phyloP scores from a whole-genome alignment of 768 basidiomycete species.

The Mycena haematopus region DNA sequence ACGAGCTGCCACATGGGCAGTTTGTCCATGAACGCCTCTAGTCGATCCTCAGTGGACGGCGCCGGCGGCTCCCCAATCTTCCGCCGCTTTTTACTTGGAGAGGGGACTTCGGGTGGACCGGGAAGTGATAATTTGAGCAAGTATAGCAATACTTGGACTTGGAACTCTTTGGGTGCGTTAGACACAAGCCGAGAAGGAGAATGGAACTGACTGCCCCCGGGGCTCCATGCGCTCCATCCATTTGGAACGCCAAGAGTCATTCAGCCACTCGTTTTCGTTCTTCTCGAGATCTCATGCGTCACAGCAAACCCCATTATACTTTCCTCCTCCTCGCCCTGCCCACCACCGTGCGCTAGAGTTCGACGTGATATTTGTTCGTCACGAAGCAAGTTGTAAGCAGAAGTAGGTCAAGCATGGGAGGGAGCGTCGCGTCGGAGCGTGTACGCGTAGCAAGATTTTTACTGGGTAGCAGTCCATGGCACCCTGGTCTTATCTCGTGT shows the following conservation, averaged over 20 bases:
- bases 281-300: slow-evolving; percentile 70
- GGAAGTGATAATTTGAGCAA: slow-evolving; percentile 70
- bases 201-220: slow-evolving; percentile 53
- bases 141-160: slow-evolving; percentile 78
- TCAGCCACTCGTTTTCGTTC: slow-evolving; percentile 48
- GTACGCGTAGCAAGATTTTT: slow-evolving; percentile 61
- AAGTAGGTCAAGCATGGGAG: slow-evolving; percentile 64
- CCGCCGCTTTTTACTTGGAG: slow-evolving; percentile 36
- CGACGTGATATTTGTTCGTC: slow-evolving; percentile 66
- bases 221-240: slow-evolving; percentile 74
- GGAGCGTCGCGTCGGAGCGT: slow-evolving; percentile 48
- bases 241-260: slow-evolving; percentile 57
- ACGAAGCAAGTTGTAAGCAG: slow-evolving; percentile 63
- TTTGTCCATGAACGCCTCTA: slow-evolving; percentile 82
- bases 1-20: slow-evolving; percentile 80
- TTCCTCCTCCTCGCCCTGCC: slow-evolving; percentile 70
- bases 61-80: slow-evolving; percentile 26
- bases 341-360: slow-evolving; percentile 68
- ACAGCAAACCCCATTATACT: slow-evolving; percentile 80
- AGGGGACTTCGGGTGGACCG: slow-evolving; percentile 37
- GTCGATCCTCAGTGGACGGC: slow-evolving; percentile 50
- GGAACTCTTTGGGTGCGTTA: slow-evolving; percentile 52
- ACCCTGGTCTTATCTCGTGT: slow-evolving; percentile 2
- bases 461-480: slow-evolving; percentile 63
- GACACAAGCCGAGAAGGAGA: background rate